These are phyloP conservation scores for Cajanus cajan DNA, from an alignment of 306 rosid species.

Conservation along the genomic window DNA sequence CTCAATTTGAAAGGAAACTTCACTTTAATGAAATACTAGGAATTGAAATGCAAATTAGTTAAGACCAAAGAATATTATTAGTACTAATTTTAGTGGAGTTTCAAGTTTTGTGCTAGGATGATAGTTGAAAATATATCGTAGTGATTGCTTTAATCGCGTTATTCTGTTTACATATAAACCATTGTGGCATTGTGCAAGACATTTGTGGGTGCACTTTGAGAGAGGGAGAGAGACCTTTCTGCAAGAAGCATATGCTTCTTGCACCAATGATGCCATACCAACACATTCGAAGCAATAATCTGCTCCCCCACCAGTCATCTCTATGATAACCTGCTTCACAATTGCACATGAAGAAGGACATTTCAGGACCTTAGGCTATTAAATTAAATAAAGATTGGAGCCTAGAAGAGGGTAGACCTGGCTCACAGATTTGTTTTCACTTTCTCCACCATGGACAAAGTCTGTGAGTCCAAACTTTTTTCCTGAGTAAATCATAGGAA, in stretches of 20 bases:
- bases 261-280: constrained; percentile 68
- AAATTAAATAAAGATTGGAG: not conserved
- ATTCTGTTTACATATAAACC: not conserved
- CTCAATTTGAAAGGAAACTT: not conserved
- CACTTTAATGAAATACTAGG: not conserved
- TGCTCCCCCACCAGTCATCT: constrained; percentile 74
- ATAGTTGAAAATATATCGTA: not conserved
- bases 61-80: not conserved
- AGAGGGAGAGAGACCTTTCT: constrained; percentile 53
- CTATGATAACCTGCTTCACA: constrained; percentile 49
- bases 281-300: constrained; percentile 91
- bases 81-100: not conserved
- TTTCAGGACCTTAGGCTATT: not conserved
- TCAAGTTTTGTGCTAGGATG: not conserved
- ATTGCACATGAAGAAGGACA: not conserved
- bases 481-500: constrained; percentile 42
- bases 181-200: not conserved
- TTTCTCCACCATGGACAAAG: constrained; percentile 45
- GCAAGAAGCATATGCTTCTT: constrained; percentile 79
- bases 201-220: not conserved
- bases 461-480: constrained; percentile 82
- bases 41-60: not conserved
- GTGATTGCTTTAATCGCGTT: not conserved
- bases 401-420: constrained; percentile 45
- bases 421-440: constrained; percentile 62